These are phyloP conservation scores for Calonectria pseudoreteaudii DNA, from an alignment of 2,329 filamentous ascomycete species.

Conservation along the genomic window DNA sequence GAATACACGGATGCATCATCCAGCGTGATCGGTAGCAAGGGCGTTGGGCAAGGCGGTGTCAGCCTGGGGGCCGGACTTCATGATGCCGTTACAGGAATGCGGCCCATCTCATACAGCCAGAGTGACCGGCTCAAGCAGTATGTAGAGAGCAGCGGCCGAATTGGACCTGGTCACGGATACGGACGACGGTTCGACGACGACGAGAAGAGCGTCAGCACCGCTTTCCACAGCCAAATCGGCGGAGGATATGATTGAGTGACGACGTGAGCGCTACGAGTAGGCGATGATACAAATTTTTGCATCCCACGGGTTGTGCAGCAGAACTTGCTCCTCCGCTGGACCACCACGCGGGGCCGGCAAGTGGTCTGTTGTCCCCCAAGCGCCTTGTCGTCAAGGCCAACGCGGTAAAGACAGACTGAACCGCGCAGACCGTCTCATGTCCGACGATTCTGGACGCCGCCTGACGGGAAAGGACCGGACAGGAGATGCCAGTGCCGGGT, in stretches of 20 bases:
- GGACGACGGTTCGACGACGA: conserved; percentile 87
- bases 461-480: conserved; percentile 33
- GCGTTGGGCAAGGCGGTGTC: conserved; percentile 85
- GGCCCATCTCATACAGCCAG: conserved; percentile 68
- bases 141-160: conserved; percentile 84
- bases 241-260: conserved; percentile 65
- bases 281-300: conserved; percentile 44
- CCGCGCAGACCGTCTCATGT: conserved; percentile 38
- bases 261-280: conserved; percentile 40
- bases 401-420: conserved; percentile 32
- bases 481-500: conserved; percentile 36
- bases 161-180: conserved; percentile 75
- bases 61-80: conserved; percentile 86
- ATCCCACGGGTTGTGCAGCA: conserved; percentile 42
- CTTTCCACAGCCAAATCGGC: conserved; percentile 95
- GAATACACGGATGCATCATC: conserved; percentile 88
- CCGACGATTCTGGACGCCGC: conserved; percentile 34
- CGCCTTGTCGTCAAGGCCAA: conserved; percentile 39
- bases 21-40: conserved; percentile 81
- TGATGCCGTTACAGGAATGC: conserved; percentile 75
- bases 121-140: conserved; percentile 92
- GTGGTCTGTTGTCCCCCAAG: conserved; percentile 33
- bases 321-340: conserved; percentile 33
- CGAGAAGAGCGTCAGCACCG: conserved; percentile 94
- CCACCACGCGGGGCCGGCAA: conserved; percentile 36